Conservation (phyloP, 805 yeast species). For the Candida berthetii region DNA sequence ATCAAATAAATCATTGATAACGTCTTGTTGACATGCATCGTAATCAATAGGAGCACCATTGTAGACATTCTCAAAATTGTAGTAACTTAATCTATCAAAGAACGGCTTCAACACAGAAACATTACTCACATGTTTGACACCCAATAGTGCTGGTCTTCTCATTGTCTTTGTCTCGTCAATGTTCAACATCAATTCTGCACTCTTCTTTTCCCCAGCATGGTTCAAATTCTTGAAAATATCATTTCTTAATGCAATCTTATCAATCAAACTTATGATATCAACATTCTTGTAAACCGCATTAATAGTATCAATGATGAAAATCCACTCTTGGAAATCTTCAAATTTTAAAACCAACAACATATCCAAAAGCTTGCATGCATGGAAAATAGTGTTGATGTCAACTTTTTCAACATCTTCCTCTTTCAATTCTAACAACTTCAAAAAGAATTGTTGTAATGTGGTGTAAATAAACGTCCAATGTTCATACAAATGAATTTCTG, state of each 20-base stretch:
- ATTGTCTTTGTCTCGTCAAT: slow-evolving; percentile 19
- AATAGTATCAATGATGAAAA: slow-evolving; percentile 67
- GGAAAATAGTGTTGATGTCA: slow-evolving; percentile 38
- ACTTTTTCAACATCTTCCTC: slow-evolving; percentile 25
- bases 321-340: slow-evolving; percentile 89
- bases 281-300: slow-evolving; percentile 44
- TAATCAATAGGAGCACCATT: slow-evolving; percentile 38
- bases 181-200: slow-evolving; percentile 9
- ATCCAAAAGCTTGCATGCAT: slow-evolving; percentile 76
- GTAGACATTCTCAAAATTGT: slow-evolving; percentile 61
- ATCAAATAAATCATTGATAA: slow-evolving; percentile 49
- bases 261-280: slow-evolving; percentile 20
- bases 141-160: slow-evolving; percentile 27
- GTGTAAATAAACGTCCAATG: slow-evolving; percentile 67
- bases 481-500: slow-evolving; percentile 57
- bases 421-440: slow-evolving; percentile 21
- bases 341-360: slow-evolving; percentile 56
- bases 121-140: slow-evolving; percentile 30
- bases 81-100: slow-evolving; percentile 58
- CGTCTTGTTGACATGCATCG: slow-evolving; percentile 46
- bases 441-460: slow-evolving; percentile 49
- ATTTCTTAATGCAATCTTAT: slow-evolving; percentile 12
- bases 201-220: no score
- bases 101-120: slow-evolving; percentile 51
- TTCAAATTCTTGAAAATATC: slow-evolving; percentile 8